These are phyloP conservation scores for Dillenia turbinata DNA, from an alignment of 164 flowering plant genomes.

Conservation along the genomic window DNA sequence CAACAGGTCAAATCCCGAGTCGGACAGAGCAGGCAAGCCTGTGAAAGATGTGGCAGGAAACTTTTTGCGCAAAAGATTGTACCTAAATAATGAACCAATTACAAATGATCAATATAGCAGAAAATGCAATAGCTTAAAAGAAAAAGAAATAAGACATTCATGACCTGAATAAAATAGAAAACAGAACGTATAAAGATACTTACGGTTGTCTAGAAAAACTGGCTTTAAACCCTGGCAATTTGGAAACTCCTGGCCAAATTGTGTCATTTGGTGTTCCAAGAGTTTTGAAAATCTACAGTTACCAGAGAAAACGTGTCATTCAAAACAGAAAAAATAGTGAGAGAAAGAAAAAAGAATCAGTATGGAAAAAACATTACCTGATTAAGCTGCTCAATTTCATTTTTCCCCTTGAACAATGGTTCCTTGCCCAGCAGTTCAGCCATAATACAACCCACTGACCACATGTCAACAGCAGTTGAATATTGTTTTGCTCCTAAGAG, in stretches of 20 bases:
- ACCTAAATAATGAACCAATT: slow-evolving; percentile 57
- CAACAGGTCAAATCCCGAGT: slow-evolving; percentile 87
- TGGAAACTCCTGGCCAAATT: slow-evolving; percentile 84
- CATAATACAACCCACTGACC: slow-evolving; percentile 90
- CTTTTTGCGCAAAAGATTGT: slow-evolving; percentile 69
- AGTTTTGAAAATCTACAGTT: slow-evolving; percentile 60
- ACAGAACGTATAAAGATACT: slow-evolving; percentile 19
- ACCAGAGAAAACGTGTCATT: background rate
- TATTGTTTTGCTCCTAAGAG: slow-evolving; percentile 58
- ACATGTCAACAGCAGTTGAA: slow-evolving; percentile 83
- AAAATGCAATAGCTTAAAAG: slow-evolving; percentile 57
- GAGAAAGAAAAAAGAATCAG: background rate
- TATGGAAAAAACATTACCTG: slow-evolving; percentile 32
- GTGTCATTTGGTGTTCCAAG: slow-evolving; percentile 91
- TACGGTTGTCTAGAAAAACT: slow-evolving; percentile 81
- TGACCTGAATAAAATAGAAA: background rate
- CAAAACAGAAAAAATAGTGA: background rate
- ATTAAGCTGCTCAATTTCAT: slow-evolving; percentile 60
- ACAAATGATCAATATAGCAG: slow-evolving; percentile 52
- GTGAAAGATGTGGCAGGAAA: slow-evolving; percentile 87
- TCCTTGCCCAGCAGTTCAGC: slow-evolving; percentile 61
- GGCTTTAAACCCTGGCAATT: slow-evolving; percentile 79
- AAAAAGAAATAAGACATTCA: slow-evolving; percentile 21
- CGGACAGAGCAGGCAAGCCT: slow-evolving; percentile 83
- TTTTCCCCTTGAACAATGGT: slow-evolving; percentile 58